phyloP scores from a whole-genome alignment of 306 rosid genomes.

The Sicyos baderoa region DNA sequence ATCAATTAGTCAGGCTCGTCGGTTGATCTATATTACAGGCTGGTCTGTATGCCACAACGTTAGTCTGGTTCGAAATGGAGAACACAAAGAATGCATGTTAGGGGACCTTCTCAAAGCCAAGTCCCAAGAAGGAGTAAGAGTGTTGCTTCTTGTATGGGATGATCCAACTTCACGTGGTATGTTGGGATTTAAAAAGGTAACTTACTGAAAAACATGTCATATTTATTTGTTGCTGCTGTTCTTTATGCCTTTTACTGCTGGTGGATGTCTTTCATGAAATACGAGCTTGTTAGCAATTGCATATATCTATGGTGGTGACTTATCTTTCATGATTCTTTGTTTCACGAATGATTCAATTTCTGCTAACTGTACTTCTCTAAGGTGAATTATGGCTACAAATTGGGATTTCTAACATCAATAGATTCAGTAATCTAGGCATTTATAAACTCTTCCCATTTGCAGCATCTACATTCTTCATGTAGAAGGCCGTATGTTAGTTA shows the following conservation, averaged over 20 bases:
- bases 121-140: slow-evolving; percentile 82
- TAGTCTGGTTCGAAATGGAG: slow-evolving; percentile 41
- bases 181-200: slow-evolving; percentile 55
- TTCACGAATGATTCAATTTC: slow-evolving; percentile 16
- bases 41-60: slow-evolving; percentile 84
- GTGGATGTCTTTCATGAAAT: not conserved
- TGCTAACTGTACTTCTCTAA: not conserved
- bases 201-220: slow-evolving; percentile 6
- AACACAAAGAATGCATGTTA: slow-evolving; percentile 25
- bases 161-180: slow-evolving; percentile 68
- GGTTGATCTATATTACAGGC: slow-evolving; percentile 66
- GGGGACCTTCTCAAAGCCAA: slow-evolving; percentile 73
- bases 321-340: not conserved
- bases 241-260: not conserved
- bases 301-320: not conserved
- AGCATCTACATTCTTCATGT: not conserved
- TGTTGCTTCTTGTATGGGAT: slow-evolving; percentile 82
- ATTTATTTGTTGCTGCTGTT: slow-evolving; percentile 7
- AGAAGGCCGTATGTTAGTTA: not conserved
- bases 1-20: slow-evolving; percentile 56
- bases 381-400: not conserved
- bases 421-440: not conserved
- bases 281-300: not conserved
- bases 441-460: not conserved
- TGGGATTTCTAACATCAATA: not conserved